These are phyloP conservation scores for Penicillium longicatenatum DNA, from an alignment of 495 filamentous ascomycete genomes.

Conservation along the genomic window DNA sequence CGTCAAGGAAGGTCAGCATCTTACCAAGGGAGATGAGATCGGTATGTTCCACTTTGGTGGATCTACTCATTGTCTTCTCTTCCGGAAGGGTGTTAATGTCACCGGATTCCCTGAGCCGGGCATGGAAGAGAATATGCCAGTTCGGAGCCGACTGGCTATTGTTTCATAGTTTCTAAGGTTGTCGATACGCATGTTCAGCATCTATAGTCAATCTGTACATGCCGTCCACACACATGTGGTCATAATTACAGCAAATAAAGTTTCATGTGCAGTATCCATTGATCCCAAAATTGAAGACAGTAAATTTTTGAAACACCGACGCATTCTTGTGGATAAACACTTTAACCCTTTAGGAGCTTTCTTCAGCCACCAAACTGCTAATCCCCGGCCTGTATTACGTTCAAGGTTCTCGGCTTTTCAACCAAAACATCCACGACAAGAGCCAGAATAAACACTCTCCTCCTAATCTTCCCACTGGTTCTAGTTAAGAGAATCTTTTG, in stretches of 20 bases:
- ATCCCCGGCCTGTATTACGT: too few relatives aligned
- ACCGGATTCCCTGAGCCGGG: conserved; percentile 53
- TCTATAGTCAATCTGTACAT: too few relatives aligned
- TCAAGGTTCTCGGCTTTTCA: not conserved
- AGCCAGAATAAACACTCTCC: not conserved
- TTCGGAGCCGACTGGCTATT: conserved; percentile 52
- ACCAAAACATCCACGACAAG: not conserved
- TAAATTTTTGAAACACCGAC: too few relatives aligned
- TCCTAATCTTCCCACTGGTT: not conserved
- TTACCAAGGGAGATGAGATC: conserved; percentile 65
- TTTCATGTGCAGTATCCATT: too few relatives aligned
- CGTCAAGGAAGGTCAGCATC: conserved; percentile 58
- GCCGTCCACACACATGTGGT: too few relatives aligned
- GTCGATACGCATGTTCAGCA: not conserved
- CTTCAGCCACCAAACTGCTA: too few relatives aligned
- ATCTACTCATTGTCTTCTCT: conserved; percentile 63
- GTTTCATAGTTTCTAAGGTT: conserved; percentile 20
- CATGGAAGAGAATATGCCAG: conserved; percentile 56
- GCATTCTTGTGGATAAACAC: too few relatives aligned
- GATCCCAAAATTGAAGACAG: too few relatives aligned
- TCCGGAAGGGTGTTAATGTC: conserved; percentile 38
- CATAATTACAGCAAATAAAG: too few relatives aligned
- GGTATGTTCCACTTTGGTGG: conserved; percentile 80
- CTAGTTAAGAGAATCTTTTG: not conserved
- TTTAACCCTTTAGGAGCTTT: too few relatives aligned